These are phyloP conservation scores for Hypericum perforatum DNA, from an alignment of 345 rosid genomes.

Conservation along the genomic window DNA sequence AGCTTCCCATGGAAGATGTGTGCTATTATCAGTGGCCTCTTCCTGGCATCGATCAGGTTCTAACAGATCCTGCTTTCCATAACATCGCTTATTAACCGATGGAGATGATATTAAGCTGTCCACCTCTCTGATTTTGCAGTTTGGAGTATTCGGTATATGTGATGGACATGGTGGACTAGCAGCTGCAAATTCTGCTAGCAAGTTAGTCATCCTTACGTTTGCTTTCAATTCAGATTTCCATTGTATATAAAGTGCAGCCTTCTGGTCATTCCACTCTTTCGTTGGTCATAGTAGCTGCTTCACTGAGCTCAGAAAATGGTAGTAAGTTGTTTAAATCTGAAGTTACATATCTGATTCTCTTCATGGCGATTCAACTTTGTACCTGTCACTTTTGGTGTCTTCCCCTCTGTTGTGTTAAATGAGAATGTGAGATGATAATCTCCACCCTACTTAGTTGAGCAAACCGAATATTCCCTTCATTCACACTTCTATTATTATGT, in stretches of 20 bases:
- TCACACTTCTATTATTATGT: neutral
- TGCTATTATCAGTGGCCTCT: constrained; percentile 90
- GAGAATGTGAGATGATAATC: neutral
- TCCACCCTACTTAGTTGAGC: neutral
- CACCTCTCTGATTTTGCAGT: constrained; percentile 36
- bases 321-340: too few relatives aligned
- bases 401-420: neutral
- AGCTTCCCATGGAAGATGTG: constrained; percentile 95
- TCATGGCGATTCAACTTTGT: too few relatives aligned
- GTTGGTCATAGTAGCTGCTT: too few relatives aligned
- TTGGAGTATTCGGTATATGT: constrained; percentile 89
- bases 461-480: neutral
- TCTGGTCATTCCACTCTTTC: neutral
- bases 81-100: neutral
- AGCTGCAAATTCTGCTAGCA: constrained; percentile 87
- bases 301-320: too few relatives aligned
- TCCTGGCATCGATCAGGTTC: constrained; percentile 70
- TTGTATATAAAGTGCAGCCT: neutral
- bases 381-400: neutral
- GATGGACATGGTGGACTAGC: constrained; percentile 95
- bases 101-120: constrained; percentile 3
- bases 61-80: constrained; percentile 15
- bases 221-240: constrained; percentile 7
- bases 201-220: constrained; percentile 42
- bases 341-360: too few relatives aligned